Percentiles rank a stretch among this genome's conserved stretches.
phyloP scores from a whole-genome alignment of 805 yeast species.

The Yamadazyma sp. region DNA sequence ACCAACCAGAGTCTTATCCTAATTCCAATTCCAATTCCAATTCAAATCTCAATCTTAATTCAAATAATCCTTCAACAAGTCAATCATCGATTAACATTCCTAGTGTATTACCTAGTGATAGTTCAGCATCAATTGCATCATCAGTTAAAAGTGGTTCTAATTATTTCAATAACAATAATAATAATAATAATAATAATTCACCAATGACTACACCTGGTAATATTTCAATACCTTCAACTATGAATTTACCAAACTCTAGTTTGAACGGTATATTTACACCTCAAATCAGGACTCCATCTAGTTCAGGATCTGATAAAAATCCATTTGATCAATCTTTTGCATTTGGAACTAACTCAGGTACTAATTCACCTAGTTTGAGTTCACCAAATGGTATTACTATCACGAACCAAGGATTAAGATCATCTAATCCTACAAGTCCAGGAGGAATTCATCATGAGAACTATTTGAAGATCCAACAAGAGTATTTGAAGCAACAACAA shows the following conservation, averaged over 20 bases:
- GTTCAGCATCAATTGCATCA: no score
- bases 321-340: conserved; percentile 32
- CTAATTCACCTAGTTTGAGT: not conserved
- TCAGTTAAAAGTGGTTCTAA: no score
- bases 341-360: conserved; percentile 2
- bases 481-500: conserved; percentile 36
- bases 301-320: conserved; percentile 26
- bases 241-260: conserved; percentile 10
- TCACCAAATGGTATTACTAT: conserved; percentile 2
- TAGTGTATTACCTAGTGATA: no score
- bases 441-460: conserved; percentile 25
- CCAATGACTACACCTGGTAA: not conserved
- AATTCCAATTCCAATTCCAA: conserved; percentile 1
- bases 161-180: no score
- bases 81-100: no score
- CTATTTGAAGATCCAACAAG: conserved; percentile 36
- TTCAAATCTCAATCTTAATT: no score
- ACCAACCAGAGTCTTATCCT: conserved; percentile 4
- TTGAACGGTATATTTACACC: conserved; percentile 40
- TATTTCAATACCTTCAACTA: no score
- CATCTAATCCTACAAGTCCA: conserved; percentile 12
- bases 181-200: not conserved
- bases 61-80: not conserved
- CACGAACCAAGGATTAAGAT: no score
- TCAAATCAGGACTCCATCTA: conserved; percentile 30